These are phyloP conservation scores for Globisporangium takayamanum DNA, from an alignment of 352 stramenopile species.

Conservation along the genomic window DNA sequence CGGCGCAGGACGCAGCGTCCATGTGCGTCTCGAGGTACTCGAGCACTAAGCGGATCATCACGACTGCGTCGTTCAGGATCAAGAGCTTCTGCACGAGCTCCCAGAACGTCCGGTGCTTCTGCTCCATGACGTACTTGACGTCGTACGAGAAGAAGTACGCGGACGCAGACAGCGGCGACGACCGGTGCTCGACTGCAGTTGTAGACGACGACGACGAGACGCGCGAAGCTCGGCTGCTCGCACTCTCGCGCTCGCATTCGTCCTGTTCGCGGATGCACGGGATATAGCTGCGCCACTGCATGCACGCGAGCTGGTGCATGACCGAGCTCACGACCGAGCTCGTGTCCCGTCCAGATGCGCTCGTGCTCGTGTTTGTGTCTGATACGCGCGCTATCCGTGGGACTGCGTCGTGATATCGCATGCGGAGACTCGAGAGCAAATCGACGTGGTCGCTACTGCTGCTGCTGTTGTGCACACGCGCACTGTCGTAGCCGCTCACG, in stretches of 20 bases:
- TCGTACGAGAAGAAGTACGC: conserved; percentile 19
- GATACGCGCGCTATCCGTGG: conserved; percentile 1
- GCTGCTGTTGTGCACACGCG: background rate
- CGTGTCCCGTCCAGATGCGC: too few species aligned
- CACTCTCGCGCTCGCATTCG: conserved; percentile 5
- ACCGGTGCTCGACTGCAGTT: background rate
- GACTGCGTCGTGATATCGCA: conserved; percentile 14
- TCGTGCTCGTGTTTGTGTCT: background rate
- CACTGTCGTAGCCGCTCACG: background rate
- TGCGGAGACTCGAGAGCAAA: conserved; percentile 6
- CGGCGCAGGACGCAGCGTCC: conserved; percentile 36
- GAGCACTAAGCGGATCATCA: conserved; percentile 65
- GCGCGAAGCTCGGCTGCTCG: background rate
- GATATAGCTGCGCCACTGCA: conserved; percentile 21
- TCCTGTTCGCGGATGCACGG: conserved; percentile 8
- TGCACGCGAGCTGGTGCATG: conserved; percentile 17
- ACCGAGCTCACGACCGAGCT: conserved; percentile 9
- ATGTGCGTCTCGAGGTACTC: conserved; percentile 60
- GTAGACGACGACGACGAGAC: background rate
- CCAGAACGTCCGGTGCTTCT: conserved; percentile 76
- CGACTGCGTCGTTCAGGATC: conserved; percentile 61
- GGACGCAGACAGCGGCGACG: conserved; percentile 7
- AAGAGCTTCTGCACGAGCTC: conserved; percentile 65
- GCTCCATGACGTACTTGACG: conserved; percentile 35
- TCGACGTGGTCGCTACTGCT: conserved; percentile 28